Base-by-base conservation (phyloP, 1,284 basidiomycete genomes). In the Apiotrichum sp. region DNA sequence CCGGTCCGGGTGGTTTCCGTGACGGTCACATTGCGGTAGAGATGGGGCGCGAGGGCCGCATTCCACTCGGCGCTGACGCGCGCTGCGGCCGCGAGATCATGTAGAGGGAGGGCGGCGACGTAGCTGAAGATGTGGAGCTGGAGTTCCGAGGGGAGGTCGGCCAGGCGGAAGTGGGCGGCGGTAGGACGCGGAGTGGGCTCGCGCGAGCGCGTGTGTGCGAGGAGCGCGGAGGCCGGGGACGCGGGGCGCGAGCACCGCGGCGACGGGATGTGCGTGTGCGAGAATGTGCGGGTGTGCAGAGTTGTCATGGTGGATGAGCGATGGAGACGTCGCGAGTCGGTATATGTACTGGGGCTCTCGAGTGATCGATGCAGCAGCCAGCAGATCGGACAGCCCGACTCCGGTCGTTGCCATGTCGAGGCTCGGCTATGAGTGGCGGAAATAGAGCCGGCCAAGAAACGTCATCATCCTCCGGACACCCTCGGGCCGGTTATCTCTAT, bases 131-230 rank as follows among this genome's bases (percentile, higher is more conserved):
- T 52, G 33, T 14, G 40, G 45, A 52, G n/a, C 46, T 56, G 46
- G 11, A 56, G 50, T 22, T 56, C 55, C 10, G 50, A 36, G 7
- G 54, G 47, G 50, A 57, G 55, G 14, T 53, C 56, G 36, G 41
- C 45, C 4, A 61, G 51, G 2, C 39, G 43, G 40, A 59, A 59
- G 33, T 34, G 29, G 22, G 22, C 22, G 22, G 22, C 22, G 22
- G 22, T 22, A 3, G 22, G 52, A 29, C 16, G 31, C 11, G 39
- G 39, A 4, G 29, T 22, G 16, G 22, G 36, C 3, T 48, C 47
- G 16, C 47, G 47, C 3, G 47, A 48, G 9, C 47, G 35, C 5
- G 45, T 38, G 22, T 22, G 22, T 22, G 22, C 22, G 47, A 36
- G 16, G 22, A 48, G 47, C n/a, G 14, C 10, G n/a, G 40, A 36